Base-by-base conservation (phyloP, 495 filamentous ascomycete species). In the Penicillium mononematosum region DNA sequence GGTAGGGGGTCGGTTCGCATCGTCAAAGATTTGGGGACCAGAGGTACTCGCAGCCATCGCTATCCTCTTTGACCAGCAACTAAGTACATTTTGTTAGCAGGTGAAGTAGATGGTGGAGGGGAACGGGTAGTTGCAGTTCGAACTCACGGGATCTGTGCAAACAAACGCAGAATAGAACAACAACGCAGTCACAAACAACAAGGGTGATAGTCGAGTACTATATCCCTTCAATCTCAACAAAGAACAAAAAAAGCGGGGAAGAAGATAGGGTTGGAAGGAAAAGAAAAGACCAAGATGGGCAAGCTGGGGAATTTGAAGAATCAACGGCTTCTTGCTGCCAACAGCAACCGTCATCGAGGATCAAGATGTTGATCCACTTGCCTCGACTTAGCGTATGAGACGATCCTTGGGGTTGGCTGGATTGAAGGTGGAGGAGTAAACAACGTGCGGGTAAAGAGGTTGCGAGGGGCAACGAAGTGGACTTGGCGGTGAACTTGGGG, bases 1-100 rank as follows among this genome's bases (percentile, higher is more conserved):
- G 49, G 68, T 58, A 9, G 73, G 69, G 16, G 63, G 48, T 52
- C 75, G 72, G 49, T 58, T 69, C 42, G 74, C 63, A 66, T 78
- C 76, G 46, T 78, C 76, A 53, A 78, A 78, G 58, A 78, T 78
- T 55, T 67, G 64, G n/a, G 76, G 75, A 47, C 61, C 63, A 46
- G 71, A 64, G 36, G 62, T 62, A 63, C 47, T 71, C 49, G 67
- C 57, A 55, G 72, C 68, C 76, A 78, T 78, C 43, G 67, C 62
- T 66, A 70, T 72, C 58, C 60, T 60, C 63, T 68, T 70, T 65
- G 61, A 58, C 66, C 69, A 67, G 67, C 67, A 70, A 69, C 70
- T 70, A 69, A 66, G 68, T 69, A 55, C 29, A 27, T 25, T 4
- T 34, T 45, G 56, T 67, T 50, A 67, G 58, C 20, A 43, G 27